Base-by-base conservation (phyloP, 495 filamentous ascomycete species). In the Bathelium albidoporum region DNA sequence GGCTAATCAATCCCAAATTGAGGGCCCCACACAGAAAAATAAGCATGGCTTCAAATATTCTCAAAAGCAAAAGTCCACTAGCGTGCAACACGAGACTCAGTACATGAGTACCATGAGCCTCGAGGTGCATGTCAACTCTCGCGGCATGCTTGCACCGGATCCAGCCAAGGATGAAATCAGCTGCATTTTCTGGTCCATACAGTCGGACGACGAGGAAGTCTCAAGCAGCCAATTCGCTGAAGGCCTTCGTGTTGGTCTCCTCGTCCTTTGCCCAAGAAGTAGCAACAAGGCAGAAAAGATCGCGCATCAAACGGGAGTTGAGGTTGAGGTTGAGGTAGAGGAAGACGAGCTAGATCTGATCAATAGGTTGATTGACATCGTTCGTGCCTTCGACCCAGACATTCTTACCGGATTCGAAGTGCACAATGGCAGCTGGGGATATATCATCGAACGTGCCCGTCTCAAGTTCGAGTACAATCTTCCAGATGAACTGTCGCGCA, bases 91-190 rank as follows among this genome's bases (percentile, higher is more conserved):
- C 65, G 90, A 95, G 71, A 83, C 86, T 5, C 91, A 96, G 66
- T 92, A 95, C 72, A 97, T 97, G 91, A 96, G 89, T 74, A 89
- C 85, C 36, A 92, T 98, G 91, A 92, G 92, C 68, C 73, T 98
- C 5, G 94, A 98, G 71, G 72, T 97, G n/a, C 94, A 98, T 72
- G 88, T 95, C 62, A 97, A 96, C 71, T 96, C 89, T 5, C 81
- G 91, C 49, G 90, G 85, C 18, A 82, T 81, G 59, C 78, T 97
- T 31, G 81, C 88, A 28, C 90, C 95, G 9, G 88, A 97, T 71
- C 94, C 94, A 1, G 89, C 90, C 61, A 80, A 93, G 64, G 94
- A 98, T 71, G 90, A 93, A 68, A 85, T 98, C n/a, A 79, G 83
- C 59, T 90, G 87, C 70, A 79, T 97, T 31, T 96, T 97, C 69